Evolutionary conservation across 192 early-diverging fungal genomes (phyloP).

Genomic region (Obelidium mucronatum): DNA sequence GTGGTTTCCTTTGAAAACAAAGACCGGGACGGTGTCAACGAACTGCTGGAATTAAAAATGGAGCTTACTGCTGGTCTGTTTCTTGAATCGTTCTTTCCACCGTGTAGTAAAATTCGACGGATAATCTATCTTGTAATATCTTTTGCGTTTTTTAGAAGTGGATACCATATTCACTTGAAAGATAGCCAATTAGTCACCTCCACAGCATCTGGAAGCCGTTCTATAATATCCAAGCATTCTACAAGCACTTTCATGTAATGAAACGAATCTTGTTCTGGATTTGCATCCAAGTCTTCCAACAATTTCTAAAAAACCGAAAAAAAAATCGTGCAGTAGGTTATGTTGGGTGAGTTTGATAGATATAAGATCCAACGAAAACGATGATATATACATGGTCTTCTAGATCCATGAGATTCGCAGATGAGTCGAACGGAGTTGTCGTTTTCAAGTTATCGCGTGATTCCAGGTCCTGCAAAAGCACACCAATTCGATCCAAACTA

Average conservation of each 20-base stretch:
- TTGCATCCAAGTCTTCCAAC: conserved; percentile 56
- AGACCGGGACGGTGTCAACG: neutral
- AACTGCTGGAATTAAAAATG: neutral
- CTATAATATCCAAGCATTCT: conserved; percentile 51
- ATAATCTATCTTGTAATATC: conserved; percentile 48
- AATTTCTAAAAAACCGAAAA: neutral
- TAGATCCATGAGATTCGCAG: too few relatives aligned
- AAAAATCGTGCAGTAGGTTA: neutral
- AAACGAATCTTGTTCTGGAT: conserved; percentile 63
- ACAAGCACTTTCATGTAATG: conserved; percentile 56
- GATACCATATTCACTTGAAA: conserved; percentile 2
- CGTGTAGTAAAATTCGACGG: conserved; percentile 57
- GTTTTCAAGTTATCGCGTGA: neutral
- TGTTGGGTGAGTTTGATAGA: too few relatives aligned
- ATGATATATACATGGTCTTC: neutral
- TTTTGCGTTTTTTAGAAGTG: neutral
- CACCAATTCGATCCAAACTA: conserved; percentile 50
- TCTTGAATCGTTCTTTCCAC: conserved; percentile 63
- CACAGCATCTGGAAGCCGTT: conserved; percentile 53
- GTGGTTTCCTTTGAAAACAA: neutral
- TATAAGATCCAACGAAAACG: neutral
- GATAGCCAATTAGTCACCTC: conserved; percentile 43
- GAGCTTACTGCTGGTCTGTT: conserved; percentile 47
- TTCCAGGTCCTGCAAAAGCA: neutral
- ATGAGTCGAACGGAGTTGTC: neutral